Conservation (phyloP, 2,329 filamentous ascomycete genomes). For the Mycosphaerella arachidis region DNA sequence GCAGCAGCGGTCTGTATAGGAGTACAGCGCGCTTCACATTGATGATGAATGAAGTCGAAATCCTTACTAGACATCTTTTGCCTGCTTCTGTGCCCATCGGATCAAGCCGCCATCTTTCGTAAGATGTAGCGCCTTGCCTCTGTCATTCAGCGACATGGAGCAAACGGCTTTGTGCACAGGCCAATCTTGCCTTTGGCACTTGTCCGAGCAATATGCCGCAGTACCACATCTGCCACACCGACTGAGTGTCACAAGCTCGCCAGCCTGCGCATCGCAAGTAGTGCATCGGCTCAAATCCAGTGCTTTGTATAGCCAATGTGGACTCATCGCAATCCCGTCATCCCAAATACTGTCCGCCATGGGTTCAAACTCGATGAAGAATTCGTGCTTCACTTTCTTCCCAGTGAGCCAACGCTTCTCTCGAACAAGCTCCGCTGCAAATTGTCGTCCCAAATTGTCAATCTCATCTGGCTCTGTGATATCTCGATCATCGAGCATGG, state of each 20-base stretch:
- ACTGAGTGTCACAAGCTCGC: slow-evolving; percentile 4
- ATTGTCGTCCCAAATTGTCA: slow-evolving; percentile 1
- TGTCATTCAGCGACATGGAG: slow-evolving; percentile 17
- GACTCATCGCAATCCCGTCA: slow-evolving; percentile 20
- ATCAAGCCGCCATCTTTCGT: slow-evolving; percentile 15
- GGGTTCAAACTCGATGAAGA: slow-evolving; percentile 18
- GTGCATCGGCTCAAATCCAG: slow-evolving; percentile 15
- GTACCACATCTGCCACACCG: slow-evolving; percentile 22
- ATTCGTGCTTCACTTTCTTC: slow-evolving; percentile 15
- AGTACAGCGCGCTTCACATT: too few species aligned
- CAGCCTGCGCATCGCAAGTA: slow-evolving; percentile 4
- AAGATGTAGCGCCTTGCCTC: slow-evolving; percentile 20
- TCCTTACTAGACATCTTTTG: too few species aligned
- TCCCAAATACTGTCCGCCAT: slow-evolving; percentile 16
- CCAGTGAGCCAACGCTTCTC: slow-evolving; percentile 16
- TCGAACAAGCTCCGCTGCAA: slow-evolving; percentile 12
- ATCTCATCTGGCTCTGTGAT: slow-evolving; percentile 17
- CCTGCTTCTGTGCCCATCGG: slow-evolving; percentile 2
- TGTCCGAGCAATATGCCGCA: slow-evolving; percentile 20
- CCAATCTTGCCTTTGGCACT: slow-evolving; percentile 21
- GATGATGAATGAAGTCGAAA: too few species aligned
- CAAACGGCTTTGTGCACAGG: slow-evolving; percentile 22
- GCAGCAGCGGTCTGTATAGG: too few species aligned
- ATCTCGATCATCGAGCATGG: slow-evolving; percentile 25
- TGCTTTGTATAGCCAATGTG: slow-evolving; percentile 20